These are phyloP conservation scores for Sphenostylis stenocarpa DNA, from an alignment of 306 rosid species.

Conservation along the genomic window DNA sequence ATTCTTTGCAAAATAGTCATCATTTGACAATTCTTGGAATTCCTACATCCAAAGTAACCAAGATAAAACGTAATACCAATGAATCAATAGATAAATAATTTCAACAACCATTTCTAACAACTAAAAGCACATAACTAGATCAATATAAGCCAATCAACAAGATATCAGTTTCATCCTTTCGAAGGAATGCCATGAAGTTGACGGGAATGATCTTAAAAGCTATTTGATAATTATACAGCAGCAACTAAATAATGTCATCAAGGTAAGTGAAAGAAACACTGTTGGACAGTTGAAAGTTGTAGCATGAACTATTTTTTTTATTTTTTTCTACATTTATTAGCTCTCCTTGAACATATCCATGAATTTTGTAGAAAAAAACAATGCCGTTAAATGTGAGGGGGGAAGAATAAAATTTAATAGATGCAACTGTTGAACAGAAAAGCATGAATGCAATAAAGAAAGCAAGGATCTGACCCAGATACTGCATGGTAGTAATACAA, in stretches of 20 bases:
- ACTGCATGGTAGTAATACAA: conserved; percentile 5
- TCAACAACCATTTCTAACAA: not conserved
- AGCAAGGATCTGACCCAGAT: not conserved
- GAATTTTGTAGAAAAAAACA: not conserved
- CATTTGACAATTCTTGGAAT: conserved; percentile 64
- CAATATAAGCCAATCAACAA: conserved; percentile 8
- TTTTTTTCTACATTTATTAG: not conserved
- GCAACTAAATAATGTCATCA: not conserved
- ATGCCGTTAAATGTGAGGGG: not conserved
- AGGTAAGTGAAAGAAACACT: conserved; percentile 5
- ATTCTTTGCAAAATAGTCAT: conserved; percentile 85
- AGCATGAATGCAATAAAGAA: not conserved
- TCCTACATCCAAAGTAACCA: conserved; percentile 41
- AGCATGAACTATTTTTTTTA: conserved; percentile 9
- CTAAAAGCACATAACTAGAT: not conserved
- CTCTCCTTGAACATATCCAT: not conserved
- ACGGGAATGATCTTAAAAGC: not conserved
- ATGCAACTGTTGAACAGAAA: not conserved
- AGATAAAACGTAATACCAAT: conserved; percentile 5
- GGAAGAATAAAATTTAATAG: not conserved
- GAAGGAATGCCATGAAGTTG: not conserved
- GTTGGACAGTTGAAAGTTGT: not conserved
- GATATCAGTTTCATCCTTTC: not conserved
- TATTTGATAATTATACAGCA: not conserved
- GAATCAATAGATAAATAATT: conserved; percentile 6